These are phyloP conservation scores for Cyclanthera cordifolia DNA, from an alignment of 306 rosid genomes.

Conservation along the genomic window DNA sequence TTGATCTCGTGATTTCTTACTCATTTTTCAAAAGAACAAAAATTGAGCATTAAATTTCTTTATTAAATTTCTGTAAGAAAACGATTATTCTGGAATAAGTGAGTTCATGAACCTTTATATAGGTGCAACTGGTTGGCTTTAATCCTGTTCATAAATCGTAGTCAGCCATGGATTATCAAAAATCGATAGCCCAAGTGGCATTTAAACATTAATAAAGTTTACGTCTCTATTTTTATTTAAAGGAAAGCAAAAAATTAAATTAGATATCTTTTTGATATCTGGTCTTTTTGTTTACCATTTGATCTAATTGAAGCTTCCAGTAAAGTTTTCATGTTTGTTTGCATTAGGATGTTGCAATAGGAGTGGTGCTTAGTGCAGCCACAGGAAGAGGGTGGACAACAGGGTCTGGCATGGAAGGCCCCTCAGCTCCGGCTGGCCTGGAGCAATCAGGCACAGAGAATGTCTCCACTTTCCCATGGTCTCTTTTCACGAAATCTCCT, in stretches of 20 bases:
- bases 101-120: neutral
- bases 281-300: neutral
- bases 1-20: neutral
- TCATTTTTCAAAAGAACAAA: no score
- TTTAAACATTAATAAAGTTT: neutral
- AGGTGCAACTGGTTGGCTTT: neutral
- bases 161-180: neutral
- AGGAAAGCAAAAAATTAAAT: no score
- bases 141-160: neutral
- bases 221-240: neutral
- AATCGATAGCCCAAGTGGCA: neutral
- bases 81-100: neutral
- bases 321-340: neutral
- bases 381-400: slow-evolving; percentile 94
- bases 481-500: slow-evolving; percentile 89
- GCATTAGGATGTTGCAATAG: slow-evolving; percentile 86
- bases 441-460: slow-evolving; percentile 41
- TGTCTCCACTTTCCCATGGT: slow-evolving; percentile 94
- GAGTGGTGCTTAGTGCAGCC: slow-evolving; percentile 83
- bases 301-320: neutral
- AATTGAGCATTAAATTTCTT: neutral
- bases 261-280: neutral
- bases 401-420: slow-evolving; percentile 98
- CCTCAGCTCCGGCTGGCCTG: slow-evolving; percentile 58
- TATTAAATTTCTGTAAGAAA: neutral